phyloP scores from a whole-genome alignment of 1,139 yeast genomes.

The Starmera stellimalicola region DNA sequence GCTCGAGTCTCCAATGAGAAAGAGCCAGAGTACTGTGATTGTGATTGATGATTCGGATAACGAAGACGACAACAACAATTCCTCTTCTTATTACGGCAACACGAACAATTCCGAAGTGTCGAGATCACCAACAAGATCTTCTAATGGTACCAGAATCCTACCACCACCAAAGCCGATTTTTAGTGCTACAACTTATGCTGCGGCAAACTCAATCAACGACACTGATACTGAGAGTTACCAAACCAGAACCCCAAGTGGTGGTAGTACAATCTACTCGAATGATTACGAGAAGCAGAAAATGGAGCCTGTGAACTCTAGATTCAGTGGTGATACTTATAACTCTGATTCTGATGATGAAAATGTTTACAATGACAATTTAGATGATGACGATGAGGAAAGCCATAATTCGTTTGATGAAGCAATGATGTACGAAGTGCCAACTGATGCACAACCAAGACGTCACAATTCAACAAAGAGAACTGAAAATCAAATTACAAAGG shows the following conservation, averaged over 20 bases:
- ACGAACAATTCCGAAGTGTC: conserved; percentile 5
- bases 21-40: conserved; percentile 37
- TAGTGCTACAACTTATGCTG: conserved; percentile 53
- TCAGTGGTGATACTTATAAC: conserved; percentile 27
- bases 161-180: conserved; percentile 61
- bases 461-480: conserved; percentile 35
- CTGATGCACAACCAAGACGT: conserved; percentile 48
- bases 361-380: conserved; percentile 11
- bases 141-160: conserved; percentile 34
- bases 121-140: conserved; percentile 22
- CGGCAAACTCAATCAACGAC: conserved; percentile 32
- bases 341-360: conserved; percentile 20
- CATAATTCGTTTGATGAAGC: conserved; percentile 18
- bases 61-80: conserved; percentile 8
- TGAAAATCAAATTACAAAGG: conserved; percentile 39
- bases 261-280: conserved; percentile 15
- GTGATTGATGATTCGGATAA: conserved; percentile 35
- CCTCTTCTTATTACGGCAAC: conserved; percentile 3
- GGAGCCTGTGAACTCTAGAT: conserved; percentile 22
- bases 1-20: conserved; percentile 59
- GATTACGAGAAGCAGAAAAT: conserved; percentile 14
- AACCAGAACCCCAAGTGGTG: conserved; percentile 14
- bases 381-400: conserved; percentile 18
- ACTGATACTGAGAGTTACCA: conserved; percentile 12
- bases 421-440: conserved; percentile 27